phyloP scores from a whole-genome alignment of 148 eudicot species.

The Chenopodium album region DNA sequence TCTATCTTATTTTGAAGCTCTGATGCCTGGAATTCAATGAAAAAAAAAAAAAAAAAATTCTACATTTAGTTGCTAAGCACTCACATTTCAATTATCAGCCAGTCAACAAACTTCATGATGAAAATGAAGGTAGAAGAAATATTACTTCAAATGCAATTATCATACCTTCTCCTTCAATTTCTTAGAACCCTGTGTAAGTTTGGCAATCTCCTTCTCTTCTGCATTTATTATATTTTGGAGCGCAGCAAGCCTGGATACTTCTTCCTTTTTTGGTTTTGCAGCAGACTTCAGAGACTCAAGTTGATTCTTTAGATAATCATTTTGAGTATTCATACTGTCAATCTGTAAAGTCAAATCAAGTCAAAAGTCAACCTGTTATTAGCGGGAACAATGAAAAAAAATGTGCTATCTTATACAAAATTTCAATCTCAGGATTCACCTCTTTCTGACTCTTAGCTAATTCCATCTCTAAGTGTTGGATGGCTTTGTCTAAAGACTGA shows the following conservation, averaged over 20 bases:
- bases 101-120: neutral
- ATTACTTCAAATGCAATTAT: neutral
- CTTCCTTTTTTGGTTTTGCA: slow-evolving; percentile 68
- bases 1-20: slow-evolving; percentile 89
- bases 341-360: slow-evolving; percentile 45
- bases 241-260: slow-evolving; percentile 56
- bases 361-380: neutral
- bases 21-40: slow-evolving; percentile 43
- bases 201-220: slow-evolving; percentile 75
- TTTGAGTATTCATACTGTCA: slow-evolving; percentile 72
- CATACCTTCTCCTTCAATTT: slow-evolving; percentile 82
- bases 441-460: slow-evolving; percentile 81
- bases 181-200: slow-evolving; percentile 65
- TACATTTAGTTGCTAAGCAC: neutral
- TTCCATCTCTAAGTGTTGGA: slow-evolving; percentile 72
- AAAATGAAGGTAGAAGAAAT: neutral
- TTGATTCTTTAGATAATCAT: slow-evolving; percentile 64
- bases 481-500: slow-evolving; percentile 57
- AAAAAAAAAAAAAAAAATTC: neutral
- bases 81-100: neutral
- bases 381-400: neutral
- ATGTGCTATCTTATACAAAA: neutral
- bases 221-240: slow-evolving; percentile 47
- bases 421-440: slow-evolving; percentile 36
- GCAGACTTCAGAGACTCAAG: slow-evolving; percentile 75